These are phyloP conservation scores for Manihot esculenta DNA, from an alignment of 441 rosid species.

Conservation along the genomic window DNA sequence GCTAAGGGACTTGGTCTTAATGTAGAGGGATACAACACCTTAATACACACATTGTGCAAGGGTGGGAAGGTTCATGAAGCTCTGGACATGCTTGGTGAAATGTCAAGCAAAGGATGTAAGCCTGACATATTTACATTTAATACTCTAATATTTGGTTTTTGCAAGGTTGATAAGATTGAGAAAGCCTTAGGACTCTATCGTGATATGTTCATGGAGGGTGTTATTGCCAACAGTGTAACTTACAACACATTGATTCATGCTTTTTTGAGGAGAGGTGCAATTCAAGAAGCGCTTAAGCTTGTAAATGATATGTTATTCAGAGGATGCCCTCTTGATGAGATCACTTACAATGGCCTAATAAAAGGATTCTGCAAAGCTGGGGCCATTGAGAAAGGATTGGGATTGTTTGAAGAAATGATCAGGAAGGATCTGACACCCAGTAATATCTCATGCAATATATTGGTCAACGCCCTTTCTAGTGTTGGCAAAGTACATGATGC, in stretches of 20 bases:
- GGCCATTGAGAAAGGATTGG: conserved; percentile 56
- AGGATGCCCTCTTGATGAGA: conserved; percentile 67
- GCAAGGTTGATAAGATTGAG: conserved; percentile 52
- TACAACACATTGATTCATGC: conserved; percentile 70
- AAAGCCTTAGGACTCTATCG: conserved; percentile 55
- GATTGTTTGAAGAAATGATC: conserved; percentile 73
- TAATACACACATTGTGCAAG: conserved; percentile 63
- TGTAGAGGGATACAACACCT: conserved; percentile 68
- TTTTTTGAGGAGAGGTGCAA: conserved; percentile 53
- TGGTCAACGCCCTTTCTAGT: conserved; percentile 57
- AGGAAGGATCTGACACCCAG: conserved; percentile 52
- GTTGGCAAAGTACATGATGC: conserved; percentile 61
- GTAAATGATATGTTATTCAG: conserved; percentile 75
- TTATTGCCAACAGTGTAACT: conserved; percentile 74
- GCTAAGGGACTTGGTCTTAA: conserved; percentile 55
- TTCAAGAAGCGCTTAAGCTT: conserved; percentile 74
- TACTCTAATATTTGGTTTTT: conserved; percentile 65
- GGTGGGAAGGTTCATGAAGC: conserved; percentile 56
- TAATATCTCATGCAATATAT: conserved; percentile 66
- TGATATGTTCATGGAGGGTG: conserved; percentile 77
- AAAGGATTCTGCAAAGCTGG: conserved; percentile 63
- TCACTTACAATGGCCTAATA: conserved; percentile 73
- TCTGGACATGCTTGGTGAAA: conserved; percentile 46
- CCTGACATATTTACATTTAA: conserved; percentile 81
- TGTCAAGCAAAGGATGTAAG: conserved; percentile 77